Evolutionary conservation across 768 basidiomycete genomes (phyloP).

Genomic region (Udeniomyces megalosporus): DNA sequence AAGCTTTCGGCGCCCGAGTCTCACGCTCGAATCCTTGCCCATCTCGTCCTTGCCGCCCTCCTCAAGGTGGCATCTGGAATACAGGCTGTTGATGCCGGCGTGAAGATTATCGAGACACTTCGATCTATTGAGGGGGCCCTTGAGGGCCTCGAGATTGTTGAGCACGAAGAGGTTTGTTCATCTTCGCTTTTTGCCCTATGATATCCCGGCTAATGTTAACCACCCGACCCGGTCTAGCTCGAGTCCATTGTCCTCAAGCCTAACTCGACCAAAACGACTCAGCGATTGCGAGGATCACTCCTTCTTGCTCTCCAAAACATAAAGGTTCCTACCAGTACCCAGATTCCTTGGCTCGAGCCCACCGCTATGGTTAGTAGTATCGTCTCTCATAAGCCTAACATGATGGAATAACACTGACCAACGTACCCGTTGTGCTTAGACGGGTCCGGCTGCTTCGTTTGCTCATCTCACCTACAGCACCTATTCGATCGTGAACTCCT

Average conservation of each 20-base stretch:
- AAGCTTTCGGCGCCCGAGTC: slow-evolving; percentile 39
- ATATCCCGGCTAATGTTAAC: not conserved
- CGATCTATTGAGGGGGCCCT: not conserved
- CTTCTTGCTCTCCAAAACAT: slow-evolving; percentile 20
- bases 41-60: slow-evolving; percentile 48
- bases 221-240: not conserved
- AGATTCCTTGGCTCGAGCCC: slow-evolving; percentile 17
- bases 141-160: not conserved
- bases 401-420: not conserved
- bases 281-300: slow-evolving; percentile 18
- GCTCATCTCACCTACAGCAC: slow-evolving; percentile 46
- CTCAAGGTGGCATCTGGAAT: slow-evolving; percentile 43
- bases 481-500: slow-evolving; percentile 51
- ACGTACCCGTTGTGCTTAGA: not conserved
- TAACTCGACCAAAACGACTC: slow-evolving; percentile 16
- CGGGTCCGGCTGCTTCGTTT: slow-evolving; percentile 29
- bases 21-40: slow-evolving; percentile 43
- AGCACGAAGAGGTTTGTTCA: not conserved
- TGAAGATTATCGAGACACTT: slow-evolving; percentile 20
- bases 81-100: slow-evolving; percentile 43
- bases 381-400: not conserved
- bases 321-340: slow-evolving; percentile 7
- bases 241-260: slow-evolving; percentile 20
- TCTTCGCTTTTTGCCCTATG: not conserved
- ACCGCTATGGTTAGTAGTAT: not conserved